Conservation (phyloP, 2,329 filamentous ascomycete genomes). For the Apiospora kogelbergensis region DNA sequence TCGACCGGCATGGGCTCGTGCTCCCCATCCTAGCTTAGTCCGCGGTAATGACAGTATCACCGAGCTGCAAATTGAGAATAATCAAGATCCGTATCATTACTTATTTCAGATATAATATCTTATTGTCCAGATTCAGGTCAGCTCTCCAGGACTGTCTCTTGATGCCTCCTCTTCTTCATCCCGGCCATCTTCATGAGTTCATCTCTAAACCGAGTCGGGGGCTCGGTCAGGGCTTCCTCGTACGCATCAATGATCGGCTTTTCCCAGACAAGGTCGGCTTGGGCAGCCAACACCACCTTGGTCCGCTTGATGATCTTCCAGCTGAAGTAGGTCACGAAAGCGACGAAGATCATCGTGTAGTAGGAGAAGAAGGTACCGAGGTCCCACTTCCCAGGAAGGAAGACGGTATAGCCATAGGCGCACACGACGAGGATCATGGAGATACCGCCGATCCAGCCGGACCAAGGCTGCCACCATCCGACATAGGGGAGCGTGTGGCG, state of each 20-base stretch:
- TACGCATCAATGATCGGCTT: slow-evolving; percentile 57
- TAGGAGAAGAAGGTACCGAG: slow-evolving; percentile 40
- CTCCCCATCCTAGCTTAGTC: too few relatives aligned
- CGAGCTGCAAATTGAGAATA: background rate
- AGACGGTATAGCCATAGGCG: slow-evolving; percentile 56
- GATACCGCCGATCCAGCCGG: slow-evolving; percentile 45
- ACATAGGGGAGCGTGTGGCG: slow-evolving; percentile 69
- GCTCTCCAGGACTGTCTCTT: background rate
- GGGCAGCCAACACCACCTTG: slow-evolving; percentile 48
- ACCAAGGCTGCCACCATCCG: slow-evolving; percentile 68
- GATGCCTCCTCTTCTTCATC: slow-evolving; percentile 21
- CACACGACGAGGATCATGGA: slow-evolving; percentile 45
- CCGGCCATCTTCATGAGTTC: slow-evolving; percentile 43
- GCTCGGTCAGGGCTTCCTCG: slow-evolving; percentile 44
- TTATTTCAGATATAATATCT: background rate
- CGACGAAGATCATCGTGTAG: slow-evolving; percentile 50
- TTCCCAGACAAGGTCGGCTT: slow-evolving; percentile 62
- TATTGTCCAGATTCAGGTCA: background rate
- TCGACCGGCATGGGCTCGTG: too few relatives aligned
- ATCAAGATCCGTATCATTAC: background rate
- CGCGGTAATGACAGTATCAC: too few relatives aligned
- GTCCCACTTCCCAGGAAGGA: slow-evolving; percentile 39
- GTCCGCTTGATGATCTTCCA: slow-evolving; percentile 68
- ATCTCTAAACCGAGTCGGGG: slow-evolving; percentile 46
- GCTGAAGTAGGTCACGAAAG: slow-evolving; percentile 52